phyloP scores from a whole-genome alignment of 2,329 filamentous ascomycete species.

The Rutstroemia sydowiana region DNA sequence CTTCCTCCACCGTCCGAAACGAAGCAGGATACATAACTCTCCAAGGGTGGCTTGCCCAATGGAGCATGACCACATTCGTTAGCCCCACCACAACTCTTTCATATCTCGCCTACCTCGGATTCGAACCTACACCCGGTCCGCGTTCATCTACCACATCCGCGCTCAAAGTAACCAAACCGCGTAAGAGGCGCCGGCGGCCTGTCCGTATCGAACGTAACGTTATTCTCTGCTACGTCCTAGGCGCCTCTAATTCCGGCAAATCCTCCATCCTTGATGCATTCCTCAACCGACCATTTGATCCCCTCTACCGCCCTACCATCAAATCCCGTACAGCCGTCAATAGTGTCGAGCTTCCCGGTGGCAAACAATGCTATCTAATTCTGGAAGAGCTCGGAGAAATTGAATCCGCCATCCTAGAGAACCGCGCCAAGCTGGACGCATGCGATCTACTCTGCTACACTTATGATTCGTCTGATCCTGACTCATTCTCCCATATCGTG shows the following conservation, averaged over 20 bases:
- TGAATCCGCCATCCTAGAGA: slow-evolving; percentile 92
- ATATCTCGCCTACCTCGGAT: slow-evolving; percentile 93
- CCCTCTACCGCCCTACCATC: slow-evolving; percentile 85
- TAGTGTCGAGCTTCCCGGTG: slow-evolving; percentile 89
- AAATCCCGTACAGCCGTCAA: slow-evolving; percentile 91
- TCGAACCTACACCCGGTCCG: slow-evolving; percentile 73
- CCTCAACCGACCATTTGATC: slow-evolving; percentile 77
- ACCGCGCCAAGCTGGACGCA: slow-evolving; percentile 79
- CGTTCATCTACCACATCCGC: slow-evolving; percentile 74
- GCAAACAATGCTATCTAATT: slow-evolving; percentile 95
- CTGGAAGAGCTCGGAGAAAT: slow-evolving; percentile 90
- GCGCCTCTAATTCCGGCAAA: slow-evolving; percentile 80
- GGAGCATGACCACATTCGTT: slow-evolving; percentile 99
- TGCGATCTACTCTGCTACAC: slow-evolving; percentile 93
- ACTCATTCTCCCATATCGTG: slow-evolving; percentile 90
- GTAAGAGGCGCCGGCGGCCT: slow-evolving; percentile 74
- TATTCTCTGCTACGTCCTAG: slow-evolving; percentile 86
- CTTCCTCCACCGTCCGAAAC: slow-evolving; percentile 87
- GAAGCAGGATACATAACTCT: slow-evolving; percentile 92
- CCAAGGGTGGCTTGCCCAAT: slow-evolving; percentile 96
- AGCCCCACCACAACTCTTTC: slow-evolving; percentile 92
- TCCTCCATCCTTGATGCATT: slow-evolving; percentile 87
- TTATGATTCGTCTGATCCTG: slow-evolving; percentile 94
- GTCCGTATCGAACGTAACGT: slow-evolving; percentile 90
- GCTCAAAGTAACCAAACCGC: slow-evolving; percentile 84